phyloP scores from a whole-genome alignment of 2,329 filamentous ascomycete species.

The Ophiostoma sp. region DNA sequence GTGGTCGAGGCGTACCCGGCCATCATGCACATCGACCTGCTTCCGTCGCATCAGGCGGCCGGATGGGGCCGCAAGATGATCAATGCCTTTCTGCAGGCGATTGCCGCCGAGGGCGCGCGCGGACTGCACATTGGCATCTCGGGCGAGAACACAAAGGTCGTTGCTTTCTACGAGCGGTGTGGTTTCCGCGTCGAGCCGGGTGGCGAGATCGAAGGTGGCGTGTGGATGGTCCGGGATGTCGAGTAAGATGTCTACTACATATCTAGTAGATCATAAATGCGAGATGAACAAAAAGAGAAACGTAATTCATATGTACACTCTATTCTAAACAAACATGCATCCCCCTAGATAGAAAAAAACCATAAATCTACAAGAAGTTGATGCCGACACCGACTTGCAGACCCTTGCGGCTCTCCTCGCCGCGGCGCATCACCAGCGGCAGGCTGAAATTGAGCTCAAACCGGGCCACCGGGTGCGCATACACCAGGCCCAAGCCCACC shows the following conservation, averaged over 20 bases:
- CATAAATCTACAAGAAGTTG: conserved; percentile 67
- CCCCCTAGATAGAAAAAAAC: too few relatives aligned
- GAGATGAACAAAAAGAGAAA: too few relatives aligned
- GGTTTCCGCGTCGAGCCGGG: conserved; percentile 40
- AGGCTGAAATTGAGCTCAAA: conserved; percentile 96
- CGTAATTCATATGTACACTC: neutral
- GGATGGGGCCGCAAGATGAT: conserved; percentile 44
- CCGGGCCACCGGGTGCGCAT: conserved; percentile 85
- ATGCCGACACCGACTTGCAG: conserved; percentile 94
- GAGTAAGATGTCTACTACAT: neutral
- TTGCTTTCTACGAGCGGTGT: conserved; percentile 44
- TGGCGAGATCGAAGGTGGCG: conserved; percentile 33
- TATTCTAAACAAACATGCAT: conserved; percentile 1
- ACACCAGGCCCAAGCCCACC: conserved; percentile 84
- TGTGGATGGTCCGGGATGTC: conserved; percentile 41
- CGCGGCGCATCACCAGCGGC: conserved; percentile 72
- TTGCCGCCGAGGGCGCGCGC: conserved; percentile 28
- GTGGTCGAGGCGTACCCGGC: conserved; percentile 36
- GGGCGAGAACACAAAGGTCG: conserved; percentile 44
- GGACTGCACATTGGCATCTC: conserved; percentile 43
- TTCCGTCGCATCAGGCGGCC: conserved; percentile 38
- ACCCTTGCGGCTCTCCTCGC: conserved; percentile 85
- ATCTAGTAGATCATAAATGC: too few relatives aligned
- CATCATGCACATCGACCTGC: conserved; percentile 48
- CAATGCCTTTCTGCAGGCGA: conserved; percentile 38